Evolutionary conservation across 2,329 filamentous ascomycete species (phyloP).

Genomic region (Blastomyces parvus): DNA sequence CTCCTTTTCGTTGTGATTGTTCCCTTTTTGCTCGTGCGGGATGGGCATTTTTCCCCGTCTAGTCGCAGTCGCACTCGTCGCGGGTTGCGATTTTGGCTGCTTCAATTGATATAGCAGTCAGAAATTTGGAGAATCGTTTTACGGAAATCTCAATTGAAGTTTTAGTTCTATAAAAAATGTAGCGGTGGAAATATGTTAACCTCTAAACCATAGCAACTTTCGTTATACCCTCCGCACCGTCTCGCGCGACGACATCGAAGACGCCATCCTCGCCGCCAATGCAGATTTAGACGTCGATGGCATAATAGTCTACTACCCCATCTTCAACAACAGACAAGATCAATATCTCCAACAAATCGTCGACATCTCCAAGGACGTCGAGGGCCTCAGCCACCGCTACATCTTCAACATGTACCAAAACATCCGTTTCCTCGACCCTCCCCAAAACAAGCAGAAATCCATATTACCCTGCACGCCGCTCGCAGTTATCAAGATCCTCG

Average conservation of each 20-base stretch:
- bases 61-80: neutral
- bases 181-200: neutral
- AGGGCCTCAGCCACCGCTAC: conserved; percentile 86
- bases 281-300: conserved; percentile 65
- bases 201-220: conserved; percentile 59
- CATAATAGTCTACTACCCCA: conserved; percentile 97
- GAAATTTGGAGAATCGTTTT: neutral
- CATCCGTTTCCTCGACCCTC: conserved; percentile 77
- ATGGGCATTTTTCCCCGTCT: neutral
- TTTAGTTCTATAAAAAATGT: neutral
- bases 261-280: conserved; percentile 78
- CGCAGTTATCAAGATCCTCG: conserved; percentile 92
- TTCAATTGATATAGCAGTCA: neutral
- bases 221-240: conserved; percentile 76
- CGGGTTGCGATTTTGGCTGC: neutral
- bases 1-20: conserved; percentile 12
- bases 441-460: conserved; percentile 60
- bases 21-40: conserved; percentile 6
- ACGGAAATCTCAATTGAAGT: neutral
- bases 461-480: conserved; percentile 93
- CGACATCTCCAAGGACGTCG: conserved; percentile 82
- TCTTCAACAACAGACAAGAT: conserved; percentile 85
- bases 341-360: conserved; percentile 95
- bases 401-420: conserved; percentile 99
- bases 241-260: conserved; percentile 80